Conservation (phyloP, 805 yeast species). For the Saccharomycopsis sp. region DNA sequence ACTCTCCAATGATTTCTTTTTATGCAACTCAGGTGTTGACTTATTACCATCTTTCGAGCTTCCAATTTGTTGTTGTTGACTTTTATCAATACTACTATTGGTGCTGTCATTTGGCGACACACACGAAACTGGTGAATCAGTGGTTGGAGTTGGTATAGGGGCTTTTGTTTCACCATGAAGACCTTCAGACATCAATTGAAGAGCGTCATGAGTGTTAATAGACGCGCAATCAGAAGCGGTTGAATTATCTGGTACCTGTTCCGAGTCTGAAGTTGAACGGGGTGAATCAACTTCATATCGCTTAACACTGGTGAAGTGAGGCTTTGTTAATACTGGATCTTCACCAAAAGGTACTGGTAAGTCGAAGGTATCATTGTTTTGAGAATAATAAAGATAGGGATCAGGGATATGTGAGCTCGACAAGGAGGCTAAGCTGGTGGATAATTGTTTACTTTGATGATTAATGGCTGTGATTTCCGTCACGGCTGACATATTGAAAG, state of each 20-base stretch:
- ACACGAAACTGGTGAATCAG: constrained; percentile 5
- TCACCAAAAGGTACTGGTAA: background rate
- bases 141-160: constrained; percentile 15
- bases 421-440: background rate
- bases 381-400: no score
- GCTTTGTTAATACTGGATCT: background rate
- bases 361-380: background rate
- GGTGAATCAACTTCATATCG: background rate
- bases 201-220: constrained; percentile 20
- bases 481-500: no score
- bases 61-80: background rate
- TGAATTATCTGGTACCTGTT: background rate
- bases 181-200: constrained; percentile 14
- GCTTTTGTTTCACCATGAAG: constrained; percentile 15
- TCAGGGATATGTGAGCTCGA: background rate
- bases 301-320: background rate
- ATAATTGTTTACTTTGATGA: no score
- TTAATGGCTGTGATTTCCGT: no score
- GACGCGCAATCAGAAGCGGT: constrained; percentile 10
- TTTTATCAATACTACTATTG: background rate
- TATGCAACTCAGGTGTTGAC: constrained; percentile 1
- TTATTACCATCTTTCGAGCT: background rate
- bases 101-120: constrained; percentile 4
- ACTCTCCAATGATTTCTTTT: background rate
- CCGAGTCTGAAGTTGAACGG: background rate